phyloP scores from a whole-genome alignment of 345 rosid genomes.

The Streptanthus diversifolius region DNA sequence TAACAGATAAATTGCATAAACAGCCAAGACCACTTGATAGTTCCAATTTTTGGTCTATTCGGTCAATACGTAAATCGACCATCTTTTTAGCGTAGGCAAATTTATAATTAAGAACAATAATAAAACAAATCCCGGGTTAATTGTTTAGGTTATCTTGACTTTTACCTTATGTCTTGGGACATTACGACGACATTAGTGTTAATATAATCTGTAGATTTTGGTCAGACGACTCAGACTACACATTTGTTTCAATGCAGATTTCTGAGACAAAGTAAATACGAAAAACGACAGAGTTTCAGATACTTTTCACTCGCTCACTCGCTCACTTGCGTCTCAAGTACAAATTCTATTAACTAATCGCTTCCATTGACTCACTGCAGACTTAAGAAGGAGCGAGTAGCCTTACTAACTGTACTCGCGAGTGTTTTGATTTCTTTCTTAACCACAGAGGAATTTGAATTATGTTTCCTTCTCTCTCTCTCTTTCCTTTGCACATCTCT shows the following conservation, averaged over 20 bases:
- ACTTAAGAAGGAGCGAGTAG: neutral
- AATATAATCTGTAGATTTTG: neutral
- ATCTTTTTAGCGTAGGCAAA: no score
- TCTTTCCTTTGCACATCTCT: constrained; percentile 14
- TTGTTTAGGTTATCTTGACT: neutral
- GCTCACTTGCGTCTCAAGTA: neutral
- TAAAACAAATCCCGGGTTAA: neutral
- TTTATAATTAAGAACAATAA: no score
- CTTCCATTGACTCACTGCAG: neutral
- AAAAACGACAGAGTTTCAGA: constrained; percentile 1
- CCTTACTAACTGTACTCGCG: neutral
- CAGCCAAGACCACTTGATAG: neutral
- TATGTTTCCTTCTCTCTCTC: constrained; percentile 16
- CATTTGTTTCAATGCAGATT: neutral
- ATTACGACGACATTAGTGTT: constrained; percentile 3
- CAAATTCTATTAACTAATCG: neutral
- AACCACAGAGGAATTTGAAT: neutral
- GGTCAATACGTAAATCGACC: no score
- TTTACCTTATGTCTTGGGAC: neutral
- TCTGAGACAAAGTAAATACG: constrained; percentile 16
- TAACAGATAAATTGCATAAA: neutral
- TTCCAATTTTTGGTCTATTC: neutral
- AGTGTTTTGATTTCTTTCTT: neutral
- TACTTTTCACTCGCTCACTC: constrained; percentile 5
- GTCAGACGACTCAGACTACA: constrained; percentile 1